Percentiles rank a stretch among this genome's conserved stretches.
phyloP scores from a whole-genome alignment of 495 filamentous ascomycete genomes.

The Neurospora sp. region DNA sequence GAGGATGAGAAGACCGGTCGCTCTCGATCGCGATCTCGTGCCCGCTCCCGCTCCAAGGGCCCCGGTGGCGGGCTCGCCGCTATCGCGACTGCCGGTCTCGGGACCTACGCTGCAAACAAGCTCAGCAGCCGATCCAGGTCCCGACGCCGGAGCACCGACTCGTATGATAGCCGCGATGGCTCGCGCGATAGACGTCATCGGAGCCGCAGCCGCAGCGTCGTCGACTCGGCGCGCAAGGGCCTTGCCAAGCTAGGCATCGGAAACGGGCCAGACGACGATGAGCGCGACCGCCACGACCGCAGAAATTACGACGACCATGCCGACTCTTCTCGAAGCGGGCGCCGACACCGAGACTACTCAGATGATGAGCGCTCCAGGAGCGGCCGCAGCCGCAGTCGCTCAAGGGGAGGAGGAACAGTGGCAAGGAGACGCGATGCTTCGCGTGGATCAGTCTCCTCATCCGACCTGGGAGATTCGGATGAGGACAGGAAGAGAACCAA shows the following conservation, averaged over 20 bases:
- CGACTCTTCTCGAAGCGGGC: constrained; percentile 20
- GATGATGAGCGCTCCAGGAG: constrained; percentile 34
- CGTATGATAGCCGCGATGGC: constrained; percentile 38
- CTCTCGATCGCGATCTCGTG: constrained; percentile 42
- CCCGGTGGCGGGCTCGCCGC: constrained; percentile 46
- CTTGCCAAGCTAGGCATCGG: constrained; percentile 37
- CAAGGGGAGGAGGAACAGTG: constrained; percentile 12
- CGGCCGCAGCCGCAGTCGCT: constrained; percentile 26
- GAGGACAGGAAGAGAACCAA: constrained; percentile 65
- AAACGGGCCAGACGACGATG: constrained; percentile 36
- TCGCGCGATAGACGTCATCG: constrained; percentile 28
- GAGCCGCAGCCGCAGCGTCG: constrained; percentile 42
- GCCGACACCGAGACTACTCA: constrained; percentile 30
- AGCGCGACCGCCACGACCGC: constrained; percentile 22
- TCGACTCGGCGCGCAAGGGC: constrained; percentile 32
- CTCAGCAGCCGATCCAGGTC: constrained; percentile 55
- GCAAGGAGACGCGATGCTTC: constrained; percentile 7
- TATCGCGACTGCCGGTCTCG: constrained; percentile 62
- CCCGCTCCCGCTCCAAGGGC: constrained; percentile 30
- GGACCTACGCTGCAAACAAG: constrained; percentile 76
- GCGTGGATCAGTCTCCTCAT: constrained; percentile 33
- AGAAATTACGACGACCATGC: constrained; percentile 25
- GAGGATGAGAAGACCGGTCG: constrained; percentile 40
- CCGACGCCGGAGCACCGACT: constrained; percentile 37
- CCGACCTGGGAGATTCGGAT: constrained; percentile 59